Percentiles rank a stretch among this genome's conserved stretches.
Conservation (phyloP, 2,329 filamentous ascomycete genomes). For the Helotiales sp. region DNA sequence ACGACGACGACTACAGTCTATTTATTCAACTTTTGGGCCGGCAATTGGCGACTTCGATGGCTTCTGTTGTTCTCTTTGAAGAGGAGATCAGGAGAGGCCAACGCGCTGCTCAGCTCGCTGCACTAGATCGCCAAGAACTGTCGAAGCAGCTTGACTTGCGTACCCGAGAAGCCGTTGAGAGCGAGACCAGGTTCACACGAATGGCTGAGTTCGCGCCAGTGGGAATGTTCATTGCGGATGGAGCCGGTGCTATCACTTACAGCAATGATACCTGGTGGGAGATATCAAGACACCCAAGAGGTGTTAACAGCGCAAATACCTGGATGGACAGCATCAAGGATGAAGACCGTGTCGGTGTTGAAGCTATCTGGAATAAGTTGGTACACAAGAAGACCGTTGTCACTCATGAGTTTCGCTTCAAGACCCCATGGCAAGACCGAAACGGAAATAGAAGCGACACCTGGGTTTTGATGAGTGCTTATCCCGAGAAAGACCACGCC, state of each 20-base stretch:
- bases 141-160: constrained; percentile 74
- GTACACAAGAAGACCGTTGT: constrained; percentile 66
- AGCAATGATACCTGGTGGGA: constrained; percentile 79
- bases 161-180: constrained; percentile 65
- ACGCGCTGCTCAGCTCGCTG: constrained; percentile 74
- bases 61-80: constrained; percentile 81
- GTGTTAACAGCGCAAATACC: constrained; percentile 60
- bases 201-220: constrained; percentile 87
- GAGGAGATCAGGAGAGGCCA: constrained; percentile 80
- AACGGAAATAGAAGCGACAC: constrained; percentile 68
- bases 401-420: constrained; percentile 78
- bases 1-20: constrained; percentile 79
- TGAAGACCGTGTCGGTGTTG: constrained; percentile 65
- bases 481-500: constrained; percentile 69
- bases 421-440: constrained; percentile 64
- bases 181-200: constrained; percentile 78
- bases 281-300: constrained; percentile 69
- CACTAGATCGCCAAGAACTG: constrained; percentile 76
- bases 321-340: constrained; percentile 77
- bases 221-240: constrained; percentile 83
- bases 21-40: constrained; percentile 77
- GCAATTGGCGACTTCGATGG: constrained; percentile 79
- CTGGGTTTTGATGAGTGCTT: constrained; percentile 79
- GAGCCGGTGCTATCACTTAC: constrained; percentile 72
- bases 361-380: constrained; percentile 65